These are phyloP conservation scores for Xylaria sp. DNA, from an alignment of 2,329 filamentous ascomycete genomes.

Conservation along the genomic window DNA sequence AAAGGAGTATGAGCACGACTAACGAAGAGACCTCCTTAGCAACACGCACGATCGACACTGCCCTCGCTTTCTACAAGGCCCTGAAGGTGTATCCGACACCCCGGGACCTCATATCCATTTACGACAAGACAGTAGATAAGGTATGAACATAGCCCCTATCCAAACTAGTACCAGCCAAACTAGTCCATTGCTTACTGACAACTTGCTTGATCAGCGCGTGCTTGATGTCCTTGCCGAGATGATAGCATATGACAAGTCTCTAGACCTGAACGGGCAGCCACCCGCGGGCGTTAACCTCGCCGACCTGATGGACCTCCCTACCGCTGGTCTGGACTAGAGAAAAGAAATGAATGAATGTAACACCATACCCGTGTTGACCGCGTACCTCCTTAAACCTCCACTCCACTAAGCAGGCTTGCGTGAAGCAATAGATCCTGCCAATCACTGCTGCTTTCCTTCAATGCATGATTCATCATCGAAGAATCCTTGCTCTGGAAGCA, in stretches of 20 bases:
- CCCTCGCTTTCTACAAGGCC: constrained; percentile 96
- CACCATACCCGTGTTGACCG: constrained; percentile 31
- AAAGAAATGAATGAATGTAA: constrained; percentile 8
- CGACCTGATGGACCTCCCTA: constrained; percentile 61
- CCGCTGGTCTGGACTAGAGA: constrained; percentile 65
- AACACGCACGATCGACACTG: constrained; percentile 80
- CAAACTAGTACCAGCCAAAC: neutral
- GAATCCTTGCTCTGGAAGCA: constrained; percentile 23
- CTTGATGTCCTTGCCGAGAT: constrained; percentile 97
- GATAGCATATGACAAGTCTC: constrained; percentile 88
- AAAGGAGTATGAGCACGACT: constrained; percentile 6
- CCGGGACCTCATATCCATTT: constrained; percentile 91
- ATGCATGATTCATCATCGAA: constrained; percentile 25
- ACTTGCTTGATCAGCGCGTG: constrained; percentile 70
- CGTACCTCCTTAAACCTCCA: constrained; percentile 32
- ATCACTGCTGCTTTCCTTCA: constrained; percentile 17
- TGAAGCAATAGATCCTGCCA: constrained; percentile 19
- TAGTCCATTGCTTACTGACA: constrained; percentile 14
- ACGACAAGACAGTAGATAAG: constrained; percentile 98
- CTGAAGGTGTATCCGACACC: constrained; percentile 98
- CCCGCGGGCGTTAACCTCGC: constrained; percentile 52
- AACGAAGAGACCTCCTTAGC: constrained; percentile 56
- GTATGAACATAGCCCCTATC: constrained; percentile 57
- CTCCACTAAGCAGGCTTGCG: constrained; percentile 31
- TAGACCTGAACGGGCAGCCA: constrained; percentile 61